Evolutionary conservation across 2,329 filamentous ascomycete species (phyloP), one percentile per base, ranked within the genome.

Genomic region (Colletotrichum sp.): DNA sequence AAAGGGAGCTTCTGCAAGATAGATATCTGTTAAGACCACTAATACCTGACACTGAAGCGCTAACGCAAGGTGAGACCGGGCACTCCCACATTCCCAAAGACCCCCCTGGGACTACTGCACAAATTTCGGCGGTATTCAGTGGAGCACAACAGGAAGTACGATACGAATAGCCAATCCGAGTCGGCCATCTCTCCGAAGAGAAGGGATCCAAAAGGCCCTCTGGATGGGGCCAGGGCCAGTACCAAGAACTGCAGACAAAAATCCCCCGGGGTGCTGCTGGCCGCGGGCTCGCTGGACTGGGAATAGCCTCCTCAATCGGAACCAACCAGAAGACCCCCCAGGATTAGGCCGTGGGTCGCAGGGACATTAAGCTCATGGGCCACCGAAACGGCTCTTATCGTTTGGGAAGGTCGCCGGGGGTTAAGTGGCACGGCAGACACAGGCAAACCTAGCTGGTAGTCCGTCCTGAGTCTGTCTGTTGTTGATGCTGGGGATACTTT

Each of bases 191-290:
- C n/a, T 18, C 24, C 30, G 16, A 30, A 26, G 6, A 18, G 30
- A 26, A 21, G 26, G 57, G 55, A 57, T 63, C 68, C 71, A 72
- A 67, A 75, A 67, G 72, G 61, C 9, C 61, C 69, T 67, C 60
- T 13, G 36, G 26, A 75, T 72, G 72, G 72, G 30, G 43, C 26
- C 63, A 43, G 38, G 30, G 32, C 26, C 63, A 43, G 38, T 73
- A 73, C 74, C 74, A 76, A 76, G 74, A 67, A 70, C 71, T 76
- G 74, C 74, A 71, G 63, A 75, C 74, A 76, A 76, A 76, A 76
- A 75, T 76, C 71, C 74, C 72, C 74, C 66, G 66, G 74, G 74
- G 32, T 75, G 66, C 52, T 43, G 66, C 15, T 55, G 30, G 61
- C 48, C 65, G 30, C 21, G 24, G 21, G 12, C 43, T 55, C 28